Base-by-base conservation (phyloP, 768 basidiomycete species). In the Macrolepiota fuliginosa region DNA sequence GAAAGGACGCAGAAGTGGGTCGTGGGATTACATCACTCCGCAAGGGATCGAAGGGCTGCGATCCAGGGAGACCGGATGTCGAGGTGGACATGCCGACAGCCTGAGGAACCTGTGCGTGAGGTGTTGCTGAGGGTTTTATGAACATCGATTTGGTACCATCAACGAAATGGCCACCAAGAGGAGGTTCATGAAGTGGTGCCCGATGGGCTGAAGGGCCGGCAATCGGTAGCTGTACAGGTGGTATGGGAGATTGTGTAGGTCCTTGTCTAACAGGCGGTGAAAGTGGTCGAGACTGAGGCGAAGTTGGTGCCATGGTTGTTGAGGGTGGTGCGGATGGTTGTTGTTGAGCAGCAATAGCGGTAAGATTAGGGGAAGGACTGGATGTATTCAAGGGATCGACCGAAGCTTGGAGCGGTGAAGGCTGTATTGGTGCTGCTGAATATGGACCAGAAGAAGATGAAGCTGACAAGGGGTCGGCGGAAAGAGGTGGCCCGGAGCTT, bases 101-200 rank as follows among this genome's bases (percentile, higher is more conserved):
- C 12, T 46, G 70, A 42, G 77, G 73, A 27, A 77, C 66, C 35
- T 65, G 69, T 19, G 74, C 67, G 32, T 72, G 68, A n/a, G 77
- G 69, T 15, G 79, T 72, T 27, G 80, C 70, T 9, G 79, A 70
- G 22, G 84, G 72, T 58, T 84, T 82, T 65, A 91, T 79, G 64
- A 91, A 90, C 90, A 91, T 91, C 7, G 92, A 93, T 72, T 86
- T 85, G 7, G 91, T 86, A 36, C 90, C 90, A 68, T 92, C 90
- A 24, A 83, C 81, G 57, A 90, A 83, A 7, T 84, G 84, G 27
- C 87, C 87, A 52, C 86, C 84, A 17, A 87, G 80, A 12, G 84
- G 85, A 5, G 87, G 82, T 12, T 75, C 82, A 61, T 71, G 76
- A 39, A 68, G 70, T 27, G 75, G 70, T 11, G 73, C 46, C 27